Evolutionary conservation across 176 grass and related monocot species (phyloP).

Genomic region (Hyparrhenia diplandra): DNA sequence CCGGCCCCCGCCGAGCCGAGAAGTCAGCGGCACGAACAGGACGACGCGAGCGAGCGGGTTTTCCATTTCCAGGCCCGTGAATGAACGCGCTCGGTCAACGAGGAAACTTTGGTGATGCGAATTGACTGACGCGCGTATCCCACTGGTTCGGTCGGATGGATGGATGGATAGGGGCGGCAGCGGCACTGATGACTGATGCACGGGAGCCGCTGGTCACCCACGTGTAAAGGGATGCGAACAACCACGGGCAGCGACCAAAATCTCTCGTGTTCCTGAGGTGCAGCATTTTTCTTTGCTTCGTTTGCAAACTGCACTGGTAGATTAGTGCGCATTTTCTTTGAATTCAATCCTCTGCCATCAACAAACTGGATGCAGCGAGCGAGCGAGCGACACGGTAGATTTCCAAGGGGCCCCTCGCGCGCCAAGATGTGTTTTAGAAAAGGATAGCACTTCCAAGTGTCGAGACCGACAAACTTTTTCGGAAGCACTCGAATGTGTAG

Average conservation of each 20-base stretch:
- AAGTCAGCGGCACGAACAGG: neutral
- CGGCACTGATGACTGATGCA: neutral
- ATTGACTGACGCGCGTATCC: neutral
- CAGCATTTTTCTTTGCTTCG: neutral
- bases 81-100: neutral
- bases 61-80: neutral
- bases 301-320: neutral
- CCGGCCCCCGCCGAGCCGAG: neutral
- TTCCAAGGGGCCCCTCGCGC: neutral
- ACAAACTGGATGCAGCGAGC: neutral
- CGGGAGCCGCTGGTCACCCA: neutral
- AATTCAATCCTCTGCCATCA: neutral
- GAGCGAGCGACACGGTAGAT: neutral
- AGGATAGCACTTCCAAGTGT: neutral
- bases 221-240: neutral
- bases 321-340: neutral
- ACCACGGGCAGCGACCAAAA: neutral
- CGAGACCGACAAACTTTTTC: neutral
- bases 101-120: neutral
- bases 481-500: neutral
- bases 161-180: neutral
- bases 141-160: neutral
- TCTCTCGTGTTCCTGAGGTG: neutral
- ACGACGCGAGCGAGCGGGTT: neutral
- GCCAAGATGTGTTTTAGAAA: neutral